Percentiles rank a stretch among this genome's conserved stretches.
phyloP scores from a whole-genome alignment of 2,329 filamentous ascomycete genomes.

The Fusarium avenaceum region DNA sequence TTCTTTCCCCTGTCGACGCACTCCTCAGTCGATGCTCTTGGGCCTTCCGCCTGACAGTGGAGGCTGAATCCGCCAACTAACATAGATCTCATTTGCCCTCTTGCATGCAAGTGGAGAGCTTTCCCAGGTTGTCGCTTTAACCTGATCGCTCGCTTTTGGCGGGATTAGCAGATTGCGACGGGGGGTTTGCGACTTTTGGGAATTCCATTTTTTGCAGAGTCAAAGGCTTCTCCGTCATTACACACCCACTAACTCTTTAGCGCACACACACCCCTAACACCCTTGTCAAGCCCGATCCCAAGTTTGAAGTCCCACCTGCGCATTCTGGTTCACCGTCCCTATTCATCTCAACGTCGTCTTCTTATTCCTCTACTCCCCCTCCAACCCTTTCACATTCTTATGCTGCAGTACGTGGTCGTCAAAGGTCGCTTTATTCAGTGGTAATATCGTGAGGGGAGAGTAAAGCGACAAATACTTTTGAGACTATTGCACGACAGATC shows the following conservation, averaged over 20 bases:
- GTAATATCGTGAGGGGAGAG: conserved; percentile 17
- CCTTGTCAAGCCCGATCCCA: conserved; percentile 41
- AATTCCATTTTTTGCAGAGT: too few relatives aligned
- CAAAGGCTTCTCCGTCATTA: not conserved
- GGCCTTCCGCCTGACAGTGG: conserved; percentile 27
- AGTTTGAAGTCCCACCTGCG: conserved; percentile 37
- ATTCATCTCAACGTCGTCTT: conserved; percentile 41
- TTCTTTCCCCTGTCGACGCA: conserved; percentile 34
- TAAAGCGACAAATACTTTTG: conserved; percentile 1
- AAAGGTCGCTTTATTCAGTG: conserved; percentile 9
- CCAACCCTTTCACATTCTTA: conserved; percentile 16
- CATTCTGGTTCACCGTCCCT: conserved; percentile 34
- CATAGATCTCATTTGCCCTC: conserved; percentile 48
- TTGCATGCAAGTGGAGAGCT: conserved; percentile 45
- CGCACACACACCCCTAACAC: conserved; percentile 10
- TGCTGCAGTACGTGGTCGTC: conserved; percentile 16
- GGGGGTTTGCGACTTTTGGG: conserved; percentile 9
- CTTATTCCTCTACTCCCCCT: conserved; percentile 36
- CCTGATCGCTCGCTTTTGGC: conserved; percentile 46
- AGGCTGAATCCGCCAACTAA: conserved; percentile 12
- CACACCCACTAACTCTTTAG: conserved; percentile 16
- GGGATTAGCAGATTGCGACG: conserved; percentile 49
- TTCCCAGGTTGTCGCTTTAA: conserved; percentile 37
- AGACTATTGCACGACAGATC: conserved; percentile 12
- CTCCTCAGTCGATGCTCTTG: conserved; percentile 42